Base-by-base conservation (phyloP, 2,329 filamentous ascomycete species). In the Scolecobasidium constrictum region DNA sequence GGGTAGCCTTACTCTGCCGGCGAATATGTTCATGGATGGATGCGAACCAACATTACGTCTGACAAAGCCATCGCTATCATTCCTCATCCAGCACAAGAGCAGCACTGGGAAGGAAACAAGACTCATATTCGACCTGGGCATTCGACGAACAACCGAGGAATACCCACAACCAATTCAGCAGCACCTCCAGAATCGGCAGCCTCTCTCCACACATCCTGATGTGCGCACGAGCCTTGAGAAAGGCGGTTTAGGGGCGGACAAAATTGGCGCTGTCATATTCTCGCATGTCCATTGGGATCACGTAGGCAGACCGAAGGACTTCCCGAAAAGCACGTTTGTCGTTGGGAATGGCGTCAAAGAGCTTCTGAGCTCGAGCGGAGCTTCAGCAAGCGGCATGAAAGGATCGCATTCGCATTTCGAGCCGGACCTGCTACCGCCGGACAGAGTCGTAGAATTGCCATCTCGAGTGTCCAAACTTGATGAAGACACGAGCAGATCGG, bases 221-320 rank as follows among this genome's bases (percentile, higher is more conserved):
- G 35, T 37, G 35, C 17, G 9, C 16, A 16, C 9, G 9, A 16
- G 35, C 9, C 16, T 37, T 11, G 9, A 37, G 16, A 12, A 18
- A 12, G 9, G 9, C 9, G 39, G 39, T 7, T 7, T 16, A 40
- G 20, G 40, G 7, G 57, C 64, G 1, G 45, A 45, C 5, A 56
- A 61, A 5, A 54, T 68, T 13, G 53, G 67, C 43, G 54, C 56
- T 4, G 58, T 71, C 4, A 57, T 77, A 5, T 53, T 75, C 2
- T 71, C 66, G 48, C 73, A 78, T 46, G 62, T 72, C 0, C 73
- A 78, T 49, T 76, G 70, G 63, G 73, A 78, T 49, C 74, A 77
- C 47, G 62, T 71, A 26, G 75, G 73, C 15, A 72, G 69, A 3
- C 69, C 72, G 0, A 55, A 59, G 2, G 71, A 75, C 49, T 77